These are phyloP conservation scores for Colletotrichum orchidophilum DNA, from an alignment of 2,329 filamentous ascomycete genomes.

Conservation along the genomic window DNA sequence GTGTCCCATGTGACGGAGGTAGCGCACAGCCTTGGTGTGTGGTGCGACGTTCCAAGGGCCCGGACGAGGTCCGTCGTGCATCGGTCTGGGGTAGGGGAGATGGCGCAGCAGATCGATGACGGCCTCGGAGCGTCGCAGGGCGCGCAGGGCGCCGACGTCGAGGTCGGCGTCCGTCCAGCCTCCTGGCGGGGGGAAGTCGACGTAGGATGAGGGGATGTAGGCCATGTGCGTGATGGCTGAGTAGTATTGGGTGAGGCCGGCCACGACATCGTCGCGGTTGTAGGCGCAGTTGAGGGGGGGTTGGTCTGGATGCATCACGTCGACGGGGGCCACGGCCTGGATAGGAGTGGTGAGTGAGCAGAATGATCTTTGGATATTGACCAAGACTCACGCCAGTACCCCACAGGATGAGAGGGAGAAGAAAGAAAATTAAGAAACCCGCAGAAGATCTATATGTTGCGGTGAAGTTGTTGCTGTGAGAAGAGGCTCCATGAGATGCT, in stretches of 20 bases:
- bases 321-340: not conserved
- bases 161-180: slow-evolving; percentile 32
- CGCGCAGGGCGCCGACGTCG: slow-evolving; percentile 25
- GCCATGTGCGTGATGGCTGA: slow-evolving; percentile 8
- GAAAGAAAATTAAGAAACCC: not conserved
- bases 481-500: not conserved
- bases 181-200: slow-evolving; percentile 18
- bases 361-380: not conserved
- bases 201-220: slow-evolving; percentile 16
- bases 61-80: slow-evolving; percentile 30
- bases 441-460: not conserved
- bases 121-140: slow-evolving; percentile 25
- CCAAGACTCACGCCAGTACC: not conserved
- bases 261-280: slow-evolving; percentile 23
- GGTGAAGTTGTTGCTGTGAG: not conserved
- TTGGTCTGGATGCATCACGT: slow-evolving; percentile 5
- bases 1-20: slow-evolving; percentile 24
- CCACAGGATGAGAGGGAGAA: not conserved
- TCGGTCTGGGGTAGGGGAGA: slow-evolving; percentile 27
- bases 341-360: not conserved
- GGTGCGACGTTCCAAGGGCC: slow-evolving; percentile 30
- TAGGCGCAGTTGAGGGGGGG: slow-evolving; percentile 25
- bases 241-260: slow-evolving; percentile 25
- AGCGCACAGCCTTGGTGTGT: slow-evolving; percentile 22
- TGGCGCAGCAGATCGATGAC: slow-evolving; percentile 30